Percentiles rank a stretch among this genome's conserved stretches.
phyloP scores from a whole-genome alignment of 805 yeast genomes.

The Saccharomycopsis fibuligera region DNA sequence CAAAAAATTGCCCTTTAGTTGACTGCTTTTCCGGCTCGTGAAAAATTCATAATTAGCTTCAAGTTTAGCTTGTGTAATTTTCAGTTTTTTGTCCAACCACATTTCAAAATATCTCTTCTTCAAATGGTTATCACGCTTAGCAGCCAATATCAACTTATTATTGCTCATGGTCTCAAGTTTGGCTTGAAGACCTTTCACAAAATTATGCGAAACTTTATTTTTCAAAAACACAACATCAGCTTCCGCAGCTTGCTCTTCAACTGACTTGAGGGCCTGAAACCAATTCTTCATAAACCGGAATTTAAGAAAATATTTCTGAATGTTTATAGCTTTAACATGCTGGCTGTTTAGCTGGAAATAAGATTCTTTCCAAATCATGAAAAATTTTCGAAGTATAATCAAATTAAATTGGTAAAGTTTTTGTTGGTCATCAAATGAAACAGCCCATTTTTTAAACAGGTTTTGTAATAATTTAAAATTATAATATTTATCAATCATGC shows the following conservation, averaged over 20 bases:
- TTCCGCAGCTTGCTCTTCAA: neutral
- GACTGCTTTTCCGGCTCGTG: neutral
- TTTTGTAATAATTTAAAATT: conserved; percentile 3
- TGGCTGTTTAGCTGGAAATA: neutral
- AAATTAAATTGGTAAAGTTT: neutral
- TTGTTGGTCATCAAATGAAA: neutral
- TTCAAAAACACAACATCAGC: conserved; percentile 11
- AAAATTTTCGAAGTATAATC: neutral
- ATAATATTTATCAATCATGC: conserved; percentile 5
- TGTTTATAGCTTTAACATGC: neutral
- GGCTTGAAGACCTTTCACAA: neutral
- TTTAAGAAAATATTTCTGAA: neutral
- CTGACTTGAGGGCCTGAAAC: conserved; percentile 4
- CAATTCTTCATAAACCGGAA: conserved; percentile 6
- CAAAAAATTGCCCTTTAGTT: neutral
- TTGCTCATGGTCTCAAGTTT: neutral
- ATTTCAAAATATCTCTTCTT: neutral
- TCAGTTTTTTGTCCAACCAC: neutral
- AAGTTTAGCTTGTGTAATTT: conserved; percentile 2
- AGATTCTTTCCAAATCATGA: conserved; percentile 9
- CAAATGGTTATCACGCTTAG: neutral
- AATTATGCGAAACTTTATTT: neutral
- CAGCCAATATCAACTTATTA: neutral
- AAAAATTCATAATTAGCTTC: neutral
- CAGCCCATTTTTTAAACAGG: conserved; percentile 5